phyloP scores from a whole-genome alignment of 805 yeast genomes.

The Ogataea angusta region DNA sequence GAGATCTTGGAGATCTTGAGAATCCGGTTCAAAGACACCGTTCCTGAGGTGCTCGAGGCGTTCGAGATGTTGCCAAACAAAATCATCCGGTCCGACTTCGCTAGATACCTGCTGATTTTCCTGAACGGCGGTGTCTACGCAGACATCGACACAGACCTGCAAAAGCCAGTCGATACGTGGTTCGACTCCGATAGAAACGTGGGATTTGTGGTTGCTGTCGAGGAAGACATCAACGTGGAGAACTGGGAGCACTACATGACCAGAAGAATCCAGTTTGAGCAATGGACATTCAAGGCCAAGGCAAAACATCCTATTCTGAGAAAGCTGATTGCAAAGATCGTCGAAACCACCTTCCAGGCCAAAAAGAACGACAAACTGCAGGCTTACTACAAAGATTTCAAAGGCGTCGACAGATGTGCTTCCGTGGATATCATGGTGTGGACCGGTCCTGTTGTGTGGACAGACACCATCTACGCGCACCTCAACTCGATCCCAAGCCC shows the following conservation, averaged over 20 bases:
- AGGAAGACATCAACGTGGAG: constrained; percentile 49
- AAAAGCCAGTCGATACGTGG: constrained; percentile 59
- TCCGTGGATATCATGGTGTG: constrained; percentile 57
- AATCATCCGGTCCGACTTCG: constrained; percentile 50
- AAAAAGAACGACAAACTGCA: constrained; percentile 33
- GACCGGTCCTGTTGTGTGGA: constrained; percentile 81
- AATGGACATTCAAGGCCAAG: constrained; percentile 59
- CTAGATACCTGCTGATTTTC: constrained; percentile 51
- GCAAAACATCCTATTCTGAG: constrained; percentile 60
- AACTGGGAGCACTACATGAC: constrained; percentile 52
- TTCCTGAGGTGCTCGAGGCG: constrained; percentile 54
- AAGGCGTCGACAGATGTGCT: constrained; percentile 35
- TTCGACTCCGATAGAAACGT: constrained; percentile 50
- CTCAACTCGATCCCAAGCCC: constrained; percentile 43
- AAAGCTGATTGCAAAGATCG: constrained; percentile 50
- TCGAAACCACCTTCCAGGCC: constrained; percentile 45
- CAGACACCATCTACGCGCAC: constrained; percentile 67
- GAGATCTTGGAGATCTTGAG: constrained; percentile 30
- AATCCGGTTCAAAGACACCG: constrained; percentile 31
- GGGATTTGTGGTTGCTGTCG: constrained; percentile 55
- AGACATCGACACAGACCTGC: constrained; percentile 56
- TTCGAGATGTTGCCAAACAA: constrained; percentile 53
- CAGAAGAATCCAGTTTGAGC: constrained; percentile 58
- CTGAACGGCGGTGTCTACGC: constrained; percentile 60
- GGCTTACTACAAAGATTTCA: constrained; percentile 36